These are phyloP conservation scores for Kewa caespitosa DNA, from an alignment of 179 eudicot genomes.

Conservation along the genomic window DNA sequence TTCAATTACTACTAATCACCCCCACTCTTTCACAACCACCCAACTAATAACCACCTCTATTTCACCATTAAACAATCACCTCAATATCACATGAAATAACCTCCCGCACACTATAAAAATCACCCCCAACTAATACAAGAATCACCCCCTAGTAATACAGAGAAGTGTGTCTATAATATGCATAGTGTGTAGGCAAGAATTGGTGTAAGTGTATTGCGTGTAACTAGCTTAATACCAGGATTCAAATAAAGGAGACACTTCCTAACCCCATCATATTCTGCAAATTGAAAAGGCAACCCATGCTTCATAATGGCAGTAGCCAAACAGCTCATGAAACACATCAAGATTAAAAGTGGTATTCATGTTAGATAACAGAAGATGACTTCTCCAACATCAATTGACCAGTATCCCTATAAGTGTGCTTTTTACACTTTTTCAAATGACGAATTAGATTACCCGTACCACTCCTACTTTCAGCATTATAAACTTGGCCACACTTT, in stretches of 20 bases:
- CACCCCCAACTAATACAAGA: too few relatives aligned
- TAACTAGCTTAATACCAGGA: not conserved
- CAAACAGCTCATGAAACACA: not conserved
- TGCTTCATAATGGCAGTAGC: not conserved
- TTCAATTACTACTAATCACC: too few relatives aligned
- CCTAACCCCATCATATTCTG: not conserved
- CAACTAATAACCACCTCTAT: too few relatives aligned
- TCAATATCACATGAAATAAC: too few relatives aligned
- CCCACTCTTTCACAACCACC: too few relatives aligned
- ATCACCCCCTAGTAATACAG: too few relatives aligned
- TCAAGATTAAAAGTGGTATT: not conserved
- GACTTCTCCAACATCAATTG: not conserved
- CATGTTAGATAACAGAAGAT: not conserved
- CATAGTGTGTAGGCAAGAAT: too few relatives aligned
- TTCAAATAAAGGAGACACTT: not conserved
- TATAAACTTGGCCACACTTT: constrained; percentile 5
- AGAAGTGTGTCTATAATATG: too few relatives aligned
- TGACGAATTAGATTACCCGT: constrained; percentile 11
- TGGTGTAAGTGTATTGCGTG: not conserved
- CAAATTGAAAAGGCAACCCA: not conserved
- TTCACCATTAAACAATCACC: too few relatives aligned
- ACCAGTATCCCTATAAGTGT: not conserved
- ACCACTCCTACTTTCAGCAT: not conserved
- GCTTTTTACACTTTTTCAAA: not conserved
- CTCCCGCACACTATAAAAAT: too few relatives aligned